These are phyloP conservation scores for Kuraishia capsulata DNA, from an alignment of 805 yeast genomes.

Conservation along the genomic window DNA sequence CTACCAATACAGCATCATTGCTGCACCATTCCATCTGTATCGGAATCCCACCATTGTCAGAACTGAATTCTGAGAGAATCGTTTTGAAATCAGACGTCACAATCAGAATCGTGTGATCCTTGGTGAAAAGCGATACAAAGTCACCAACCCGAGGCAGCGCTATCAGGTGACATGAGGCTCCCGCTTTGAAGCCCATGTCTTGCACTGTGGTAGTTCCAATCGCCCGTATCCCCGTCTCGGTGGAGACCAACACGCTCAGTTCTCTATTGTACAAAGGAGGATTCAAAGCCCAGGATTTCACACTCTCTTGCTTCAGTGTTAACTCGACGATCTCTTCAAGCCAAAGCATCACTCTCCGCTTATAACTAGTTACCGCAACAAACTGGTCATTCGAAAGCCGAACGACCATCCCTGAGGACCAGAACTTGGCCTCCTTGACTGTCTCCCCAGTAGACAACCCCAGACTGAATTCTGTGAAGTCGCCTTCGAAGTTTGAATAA, in stretches of 20 bases:
- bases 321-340: background rate
- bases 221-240: constrained; percentile 6
- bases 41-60: constrained; percentile 26
- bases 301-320: background rate
- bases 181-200: constrained; percentile 6
- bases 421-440: constrained; percentile 27
- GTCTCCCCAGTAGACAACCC: constrained; percentile 18
- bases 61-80: constrained; percentile 32
- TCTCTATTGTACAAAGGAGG: background rate
- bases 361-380: constrained; percentile 26
- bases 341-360: constrained; percentile 3
- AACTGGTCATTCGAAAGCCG: constrained; percentile 31
- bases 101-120: constrained; percentile 35
- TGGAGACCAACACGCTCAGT: constrained; percentile 4
- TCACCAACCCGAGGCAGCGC: constrained; percentile 41
- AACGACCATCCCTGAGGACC: constrained; percentile 34
- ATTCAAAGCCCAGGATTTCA: constrained; percentile 10
- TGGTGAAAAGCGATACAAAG: constrained; percentile 36
- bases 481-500: constrained; percentile 60
- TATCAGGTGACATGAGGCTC: constrained; percentile 8
- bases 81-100: constrained; percentile 36
- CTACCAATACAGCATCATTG: constrained; percentile 64
- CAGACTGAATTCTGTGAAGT: constrained; percentile 45
- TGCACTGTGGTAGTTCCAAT: constrained; percentile 2
- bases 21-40: constrained; percentile 72